These are phyloP conservation scores for Colletotrichum lindemuthianum DNA, from an alignment of 2,329 filamentous ascomycete genomes.

Conservation along the genomic window DNA sequence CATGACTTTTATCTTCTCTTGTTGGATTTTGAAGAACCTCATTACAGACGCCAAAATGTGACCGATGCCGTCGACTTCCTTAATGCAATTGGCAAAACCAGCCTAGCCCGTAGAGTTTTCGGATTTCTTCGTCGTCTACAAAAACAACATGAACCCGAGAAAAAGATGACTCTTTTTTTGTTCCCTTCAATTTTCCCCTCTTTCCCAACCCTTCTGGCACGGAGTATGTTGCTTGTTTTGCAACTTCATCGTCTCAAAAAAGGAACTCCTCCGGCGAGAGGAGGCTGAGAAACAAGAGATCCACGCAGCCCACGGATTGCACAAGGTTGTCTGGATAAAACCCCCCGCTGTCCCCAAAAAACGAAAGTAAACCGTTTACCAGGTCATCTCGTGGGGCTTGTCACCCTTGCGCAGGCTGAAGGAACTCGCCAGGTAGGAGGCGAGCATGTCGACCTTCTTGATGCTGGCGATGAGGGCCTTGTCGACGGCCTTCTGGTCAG, in stretches of 20 bases:
- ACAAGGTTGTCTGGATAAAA: no score
- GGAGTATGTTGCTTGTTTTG: no score
- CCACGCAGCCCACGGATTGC: no score
- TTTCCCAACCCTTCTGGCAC: no score
- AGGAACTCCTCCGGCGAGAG: no score
- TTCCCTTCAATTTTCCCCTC: no score
- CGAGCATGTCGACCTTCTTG: constrained; percentile 97
- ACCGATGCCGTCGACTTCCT: constrained; percentile 72
- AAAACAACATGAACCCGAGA: constrained; percentile 25
- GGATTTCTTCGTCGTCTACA: constrained; percentile 36
- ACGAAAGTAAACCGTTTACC: constrained; percentile 68
- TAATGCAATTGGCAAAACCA: constrained; percentile 73
- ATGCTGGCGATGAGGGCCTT: constrained; percentile 94
- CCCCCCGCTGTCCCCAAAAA: background rate
- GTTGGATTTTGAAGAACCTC: constrained; percentile 66
- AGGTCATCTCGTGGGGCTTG: constrained; percentile 99
- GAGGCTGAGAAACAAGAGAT: no score
- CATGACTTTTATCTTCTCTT: constrained; percentile 55
- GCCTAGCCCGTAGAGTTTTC: constrained; percentile 48
- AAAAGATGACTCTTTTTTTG: constrained; percentile 1
- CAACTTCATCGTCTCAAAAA: no score
- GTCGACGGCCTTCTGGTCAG: constrained; percentile 98
- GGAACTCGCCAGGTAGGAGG: constrained; percentile 91
- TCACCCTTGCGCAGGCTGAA: constrained; percentile 99
- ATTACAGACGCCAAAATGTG: constrained; percentile 75